These are phyloP conservation scores for Gremmenia infestans DNA, from an alignment of 2,329 filamentous ascomycete genomes.

Conservation along the genomic window DNA sequence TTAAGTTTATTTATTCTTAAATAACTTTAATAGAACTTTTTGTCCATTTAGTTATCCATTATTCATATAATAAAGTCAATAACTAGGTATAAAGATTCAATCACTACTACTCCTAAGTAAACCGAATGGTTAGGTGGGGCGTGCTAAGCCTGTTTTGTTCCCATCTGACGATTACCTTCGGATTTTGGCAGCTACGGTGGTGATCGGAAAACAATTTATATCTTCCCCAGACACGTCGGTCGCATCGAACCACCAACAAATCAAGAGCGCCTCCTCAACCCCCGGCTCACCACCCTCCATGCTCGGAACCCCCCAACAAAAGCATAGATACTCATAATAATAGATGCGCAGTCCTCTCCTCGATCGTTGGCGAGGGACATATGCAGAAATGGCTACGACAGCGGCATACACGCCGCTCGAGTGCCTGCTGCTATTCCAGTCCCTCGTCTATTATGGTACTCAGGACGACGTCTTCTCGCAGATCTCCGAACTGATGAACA, in stretches of 20 bases:
- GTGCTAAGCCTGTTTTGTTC: too few relatives aligned
- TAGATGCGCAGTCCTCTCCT: constrained; percentile 45
- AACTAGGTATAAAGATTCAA: too few relatives aligned
- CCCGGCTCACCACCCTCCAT: constrained; percentile 41
- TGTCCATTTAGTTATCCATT: too few relatives aligned
- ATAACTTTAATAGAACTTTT: too few relatives aligned
- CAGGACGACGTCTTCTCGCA: constrained; percentile 60
- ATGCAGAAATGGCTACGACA: constrained; percentile 52
- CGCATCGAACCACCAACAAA: neutral
- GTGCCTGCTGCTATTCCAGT: constrained; percentile 79
- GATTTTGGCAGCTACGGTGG: too few relatives aligned
- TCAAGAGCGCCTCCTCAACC: constrained; percentile 37
- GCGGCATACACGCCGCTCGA: constrained; percentile 80
- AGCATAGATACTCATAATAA: too few relatives aligned
- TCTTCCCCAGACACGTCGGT: neutral
- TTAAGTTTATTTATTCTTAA: too few relatives aligned
- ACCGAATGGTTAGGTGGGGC: neutral
- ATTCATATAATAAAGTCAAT: too few relatives aligned
- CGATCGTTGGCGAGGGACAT: constrained; percentile 51
- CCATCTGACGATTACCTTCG: too few relatives aligned
- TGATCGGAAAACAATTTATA: too few relatives aligned
- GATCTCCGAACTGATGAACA: constrained; percentile 70
- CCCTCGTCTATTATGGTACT: constrained; percentile 63
- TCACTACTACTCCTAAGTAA: too few relatives aligned
- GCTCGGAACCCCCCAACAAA: too few relatives aligned